Conservation (phyloP, 352 stramenopile species). For the Globisporangium nodosum region DNA sequence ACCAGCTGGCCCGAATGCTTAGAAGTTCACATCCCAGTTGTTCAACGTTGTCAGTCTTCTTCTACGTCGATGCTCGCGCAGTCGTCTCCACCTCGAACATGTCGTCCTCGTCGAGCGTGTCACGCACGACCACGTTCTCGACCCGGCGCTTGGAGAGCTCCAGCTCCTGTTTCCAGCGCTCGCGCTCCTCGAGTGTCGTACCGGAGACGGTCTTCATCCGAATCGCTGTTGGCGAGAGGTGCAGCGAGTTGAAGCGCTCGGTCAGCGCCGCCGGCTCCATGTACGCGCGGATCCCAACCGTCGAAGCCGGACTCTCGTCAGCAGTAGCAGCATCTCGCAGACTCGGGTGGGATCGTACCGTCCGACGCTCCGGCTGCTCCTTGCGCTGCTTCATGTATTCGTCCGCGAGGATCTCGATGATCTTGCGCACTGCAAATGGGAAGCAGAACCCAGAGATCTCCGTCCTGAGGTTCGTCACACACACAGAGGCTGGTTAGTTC, state of each 20-base stretch:
- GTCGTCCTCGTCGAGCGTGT: background rate
- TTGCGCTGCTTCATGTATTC: conserved; percentile 13
- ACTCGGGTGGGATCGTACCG: background rate
- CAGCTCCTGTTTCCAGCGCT: conserved; percentile 42
- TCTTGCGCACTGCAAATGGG: conserved; percentile 22
- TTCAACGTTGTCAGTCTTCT: background rate
- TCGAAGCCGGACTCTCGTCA: background rate
- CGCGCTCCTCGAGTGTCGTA: conserved; percentile 17
- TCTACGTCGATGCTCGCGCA: conserved; percentile 1
- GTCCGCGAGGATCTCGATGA: conserved; percentile 39
- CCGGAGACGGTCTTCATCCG: conserved; percentile 5
- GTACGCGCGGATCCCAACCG: conserved; percentile 24
- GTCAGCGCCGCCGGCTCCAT: conserved; percentile 35
- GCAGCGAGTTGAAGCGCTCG: conserved; percentile 58
- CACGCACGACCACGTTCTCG: conserved; percentile 21
- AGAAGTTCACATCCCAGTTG: background rate
- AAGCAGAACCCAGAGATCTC: conserved; percentile 60
- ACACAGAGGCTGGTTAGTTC: background rate
- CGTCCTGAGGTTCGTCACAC: conserved; percentile 14
- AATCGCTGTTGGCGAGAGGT: conserved; percentile 6
- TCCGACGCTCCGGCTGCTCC: background rate
- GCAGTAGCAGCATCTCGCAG: background rate
- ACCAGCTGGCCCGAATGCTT: background rate
- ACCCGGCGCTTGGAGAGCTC: conserved; percentile 59
- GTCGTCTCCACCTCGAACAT: conserved; percentile 21